Evolutionary conservation across 768 basidiomycete species (phyloP).

Genomic region (Calocera viscosa): DNA sequence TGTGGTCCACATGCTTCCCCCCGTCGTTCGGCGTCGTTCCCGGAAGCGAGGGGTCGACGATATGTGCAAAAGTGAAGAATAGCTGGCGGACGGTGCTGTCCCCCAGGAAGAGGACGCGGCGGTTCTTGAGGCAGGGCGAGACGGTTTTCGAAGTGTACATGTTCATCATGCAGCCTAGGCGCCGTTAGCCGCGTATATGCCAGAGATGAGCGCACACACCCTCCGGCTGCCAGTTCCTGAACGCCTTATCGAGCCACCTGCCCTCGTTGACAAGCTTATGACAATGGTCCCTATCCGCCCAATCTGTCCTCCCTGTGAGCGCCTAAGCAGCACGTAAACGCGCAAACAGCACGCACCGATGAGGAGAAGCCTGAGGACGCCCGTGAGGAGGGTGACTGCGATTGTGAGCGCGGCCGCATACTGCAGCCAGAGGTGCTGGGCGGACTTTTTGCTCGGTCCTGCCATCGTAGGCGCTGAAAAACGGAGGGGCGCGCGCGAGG

Average conservation of each 20-base stretch:
- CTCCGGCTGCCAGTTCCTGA: constrained; percentile 76
- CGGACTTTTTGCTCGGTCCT: background rate
- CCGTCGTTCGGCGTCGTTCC: constrained; percentile 41
- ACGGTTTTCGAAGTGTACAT: constrained; percentile 46
- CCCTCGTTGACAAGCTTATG: constrained; percentile 56
- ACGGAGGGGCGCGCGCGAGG: too few relatives aligned
- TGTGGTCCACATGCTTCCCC: constrained; percentile 58
- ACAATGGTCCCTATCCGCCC: constrained; percentile 61
- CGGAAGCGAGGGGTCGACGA: constrained; percentile 47
- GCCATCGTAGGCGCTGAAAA: background rate
- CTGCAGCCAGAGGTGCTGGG: constrained; percentile 36
- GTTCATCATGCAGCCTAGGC: constrained; percentile 67
- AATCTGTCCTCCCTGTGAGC: constrained; percentile 36
- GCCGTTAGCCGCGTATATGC: background rate
- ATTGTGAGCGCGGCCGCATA: constrained; percentile 33
- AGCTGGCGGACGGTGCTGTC: constrained; percentile 72
- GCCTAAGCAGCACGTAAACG: background rate
- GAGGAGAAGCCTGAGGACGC: constrained; percentile 34
- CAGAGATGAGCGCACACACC: constrained; percentile 36
- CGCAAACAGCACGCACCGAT: constrained; percentile 30
- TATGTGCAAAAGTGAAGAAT: constrained; percentile 60
- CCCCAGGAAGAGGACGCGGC: constrained; percentile 63
- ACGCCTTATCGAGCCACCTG: constrained; percentile 58
- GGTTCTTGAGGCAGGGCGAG: constrained; percentile 42
- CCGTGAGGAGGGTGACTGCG: constrained; percentile 33